Evolutionary conservation across 1,139 yeast species (phyloP), one percentile per base, ranked within the genome.

Genomic region (Lodderomyces jiufengensis): DNA sequence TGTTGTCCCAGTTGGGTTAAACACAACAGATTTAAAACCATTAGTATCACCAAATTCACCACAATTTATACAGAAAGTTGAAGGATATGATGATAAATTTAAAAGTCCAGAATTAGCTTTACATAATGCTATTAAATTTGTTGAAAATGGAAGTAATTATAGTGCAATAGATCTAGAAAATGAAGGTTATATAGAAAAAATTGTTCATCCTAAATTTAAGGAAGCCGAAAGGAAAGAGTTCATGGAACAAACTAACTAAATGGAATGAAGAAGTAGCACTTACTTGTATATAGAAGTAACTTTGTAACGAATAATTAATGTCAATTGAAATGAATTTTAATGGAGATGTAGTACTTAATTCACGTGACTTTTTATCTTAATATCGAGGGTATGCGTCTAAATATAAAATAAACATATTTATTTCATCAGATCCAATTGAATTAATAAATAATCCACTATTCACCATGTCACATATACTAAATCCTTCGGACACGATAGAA

Each of bases 61-160:
- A 9, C 75, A 78, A 50, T 70, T 88, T 40, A 70, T 67, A 45
- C 90, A 87, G 55, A 67, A 71, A 29, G 87, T 69, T 57, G 64
- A 69, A 36, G 95, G 95, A 3, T 90, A 76, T 57, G 49, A 60
- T 24, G 79, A 80, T 50, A 90, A 90, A 24, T 78, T 87, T 36
- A 71, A 78, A 42, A 95, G 86, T 57, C 81, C 92, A 6, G 75
- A 78, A 42, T 69, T 85, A 35, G 85, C 87, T 44, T 70, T 86
- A 52, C 76, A 80, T 39, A 85, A 84, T 56, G 68, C 86, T 35
- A 76, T 74, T 51, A 87, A 84, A 48, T 92, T 78, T 55, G 73
- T 92, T 23, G 85, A 80, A 55, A 66, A 78, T 41, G 97, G 97
- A 4, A 69, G 66, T 36, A 63, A 66, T 49, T 67, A 68, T 45